Evolutionary conservation across 1,284 basidiomycete species (phyloP), one percentile per base, ranked within the genome.

Genomic region (Hemileia vastatrix): DNA sequence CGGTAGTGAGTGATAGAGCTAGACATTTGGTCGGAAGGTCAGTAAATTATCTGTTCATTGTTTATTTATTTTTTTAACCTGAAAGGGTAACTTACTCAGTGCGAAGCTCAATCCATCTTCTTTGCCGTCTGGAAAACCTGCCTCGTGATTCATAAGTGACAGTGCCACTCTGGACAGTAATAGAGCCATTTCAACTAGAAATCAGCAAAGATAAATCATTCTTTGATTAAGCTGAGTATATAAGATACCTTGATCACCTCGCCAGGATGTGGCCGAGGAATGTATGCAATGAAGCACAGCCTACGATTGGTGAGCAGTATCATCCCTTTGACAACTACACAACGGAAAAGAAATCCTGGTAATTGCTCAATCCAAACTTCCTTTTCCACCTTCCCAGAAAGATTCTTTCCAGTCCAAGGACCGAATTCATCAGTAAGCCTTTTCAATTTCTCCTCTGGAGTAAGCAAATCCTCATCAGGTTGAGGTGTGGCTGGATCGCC

Each of bases 381-480:
- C n/a, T 65, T 59, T 40, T 63, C 53, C 4, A 66, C 65, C 27
- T 66, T 60, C 31, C 53, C 45, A 3, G 56, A 47, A 9, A 62
- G 3, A 55, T 63, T 54, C 15, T 48, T 36, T 2, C 65, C 65
- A n/a, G 64, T 19, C 45, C 66, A 68, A 8, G 64, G 56, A 58
- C 71, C 72, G 9, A 73, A 73, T 54, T 73, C 70, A 24, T 67
- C 63, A 49, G 66, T 55, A 49, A 73, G 55, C 40, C 67, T 66
- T 54, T 67, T 56, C 48, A 71, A 64, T 65, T 67, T 68, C 43
- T 67, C 63, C 6, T 68, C 64, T 15, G 48, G 48, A 19, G 48
- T 3, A 24, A 49, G 48, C 13, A 21, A 11, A 9, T n/a, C 11
- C 3, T 49, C 48, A n/a, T n/a, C n/a, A n/a, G n/a, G n/a, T n/a